phyloP scores from a whole-genome alignment of 2,329 filamentous ascomycete genomes.

The Emergomyces pasteurianus region DNA sequence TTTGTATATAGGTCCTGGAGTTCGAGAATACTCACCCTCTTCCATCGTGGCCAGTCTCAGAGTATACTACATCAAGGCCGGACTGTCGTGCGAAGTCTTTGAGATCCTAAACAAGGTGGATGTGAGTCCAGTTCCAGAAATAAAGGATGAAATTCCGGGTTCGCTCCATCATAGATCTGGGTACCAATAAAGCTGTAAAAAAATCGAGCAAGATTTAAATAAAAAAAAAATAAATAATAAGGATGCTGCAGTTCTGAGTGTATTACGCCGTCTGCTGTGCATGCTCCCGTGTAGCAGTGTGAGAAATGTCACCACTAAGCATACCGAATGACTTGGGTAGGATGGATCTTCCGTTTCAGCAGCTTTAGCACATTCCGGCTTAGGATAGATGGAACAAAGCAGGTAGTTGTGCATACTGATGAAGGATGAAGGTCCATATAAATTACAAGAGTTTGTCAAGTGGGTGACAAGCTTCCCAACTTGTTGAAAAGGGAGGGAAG shows the following conservation, averaged over 20 bases:
- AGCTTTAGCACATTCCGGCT: not conserved
- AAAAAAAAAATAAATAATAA: slow-evolving; percentile 6
- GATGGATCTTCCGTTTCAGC: not conserved
- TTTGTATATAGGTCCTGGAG: not conserved
- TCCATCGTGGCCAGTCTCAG: slow-evolving; percentile 81
- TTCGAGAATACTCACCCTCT: slow-evolving; percentile 57
- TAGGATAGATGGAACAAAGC: not conserved
- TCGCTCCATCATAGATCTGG: not conserved
- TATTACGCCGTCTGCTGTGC: not conserved
- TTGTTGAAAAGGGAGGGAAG: not conserved
- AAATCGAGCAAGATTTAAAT: slow-evolving; percentile 6
- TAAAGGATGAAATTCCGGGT: slow-evolving; percentile 4
- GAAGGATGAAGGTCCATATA: not conserved
- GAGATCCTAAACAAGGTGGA: slow-evolving; percentile 78
- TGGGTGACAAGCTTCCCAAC: not conserved
- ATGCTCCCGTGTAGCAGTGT: not conserved
- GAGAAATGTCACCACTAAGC: not conserved
- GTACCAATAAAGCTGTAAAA: not conserved
- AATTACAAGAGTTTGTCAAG: not conserved
- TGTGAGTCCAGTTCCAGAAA: slow-evolving; percentile 58
- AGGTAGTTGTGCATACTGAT: not conserved
- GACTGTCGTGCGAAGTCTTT: slow-evolving; percentile 99
- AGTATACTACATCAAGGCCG: slow-evolving; percentile 95
- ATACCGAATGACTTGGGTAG: not conserved
- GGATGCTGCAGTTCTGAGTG: slow-evolving; percentile 2